phyloP scores from a whole-genome alignment of 495 filamentous ascomycete species.

The Hypoxylon lenormandii region DNA sequence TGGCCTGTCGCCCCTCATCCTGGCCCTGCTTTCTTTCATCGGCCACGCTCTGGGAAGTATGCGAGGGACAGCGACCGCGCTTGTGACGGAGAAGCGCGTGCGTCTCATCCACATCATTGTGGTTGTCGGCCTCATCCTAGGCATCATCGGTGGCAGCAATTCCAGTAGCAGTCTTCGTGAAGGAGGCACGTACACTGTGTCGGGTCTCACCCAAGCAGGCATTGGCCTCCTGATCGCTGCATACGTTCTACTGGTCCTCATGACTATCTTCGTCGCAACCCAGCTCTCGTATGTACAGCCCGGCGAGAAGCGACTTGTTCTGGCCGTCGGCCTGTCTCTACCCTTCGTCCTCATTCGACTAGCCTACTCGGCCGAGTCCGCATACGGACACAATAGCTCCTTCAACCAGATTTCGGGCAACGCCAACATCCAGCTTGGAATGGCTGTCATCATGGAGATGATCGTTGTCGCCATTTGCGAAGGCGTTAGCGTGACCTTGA shows the following conservation, averaged over 20 bases:
- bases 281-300: slow-evolving; percentile 43
- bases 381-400: slow-evolving; percentile 40
- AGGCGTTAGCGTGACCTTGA: slow-evolving; percentile 50
- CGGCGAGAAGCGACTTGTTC: slow-evolving; percentile 54
- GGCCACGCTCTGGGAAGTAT: slow-evolving; percentile 48
- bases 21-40: slow-evolving; percentile 48
- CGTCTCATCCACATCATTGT: slow-evolving; percentile 45
- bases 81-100: slow-evolving; percentile 46
- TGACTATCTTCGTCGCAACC: slow-evolving; percentile 35
- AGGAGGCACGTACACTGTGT: slow-evolving; percentile 38
- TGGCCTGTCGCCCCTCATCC: slow-evolving; percentile 53
- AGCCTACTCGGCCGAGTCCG: slow-evolving; percentile 48
- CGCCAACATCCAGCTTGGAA: slow-evolving; percentile 48
- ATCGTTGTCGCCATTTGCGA: slow-evolving; percentile 51
- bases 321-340: slow-evolving; percentile 49
- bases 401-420: slow-evolving; percentile 49
- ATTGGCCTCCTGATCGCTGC: slow-evolving; percentile 49
- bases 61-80: slow-evolving; percentile 6
- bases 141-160: slow-evolving; percentile 48
- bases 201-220: slow-evolving; percentile 46
- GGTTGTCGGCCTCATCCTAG: slow-evolving; percentile 49
- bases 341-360: slow-evolving; percentile 58
- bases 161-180: slow-evolving; percentile 17
- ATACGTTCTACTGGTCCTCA: slow-evolving; percentile 44
- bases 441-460: slow-evolving; percentile 56